A percentile compares a stretch with the other conserved stretches of the same genome.
phyloP scores from a whole-genome alignment of 164 flowering plant genomes.

The Vitis labrusca region DNA sequence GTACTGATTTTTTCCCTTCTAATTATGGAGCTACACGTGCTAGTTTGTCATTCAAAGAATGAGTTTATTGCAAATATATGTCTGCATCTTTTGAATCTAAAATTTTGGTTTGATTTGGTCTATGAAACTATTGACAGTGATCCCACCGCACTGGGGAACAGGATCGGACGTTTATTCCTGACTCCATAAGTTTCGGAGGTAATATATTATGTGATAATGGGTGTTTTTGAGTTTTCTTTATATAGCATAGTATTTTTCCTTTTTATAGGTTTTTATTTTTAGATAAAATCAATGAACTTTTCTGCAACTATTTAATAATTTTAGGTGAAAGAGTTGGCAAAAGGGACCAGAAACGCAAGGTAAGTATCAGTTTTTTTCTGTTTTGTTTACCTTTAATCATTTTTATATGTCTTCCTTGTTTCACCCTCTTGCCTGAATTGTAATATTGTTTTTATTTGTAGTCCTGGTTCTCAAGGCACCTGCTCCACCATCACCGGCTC shows the following conservation, averaged over 20 bases:
- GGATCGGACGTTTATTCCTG: conserved; percentile 73
- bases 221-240: neutral
- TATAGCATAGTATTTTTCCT: neutral
- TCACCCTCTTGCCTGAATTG: neutral
- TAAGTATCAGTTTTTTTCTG: conserved; percentile 11
- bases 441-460: neutral
- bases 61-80: neutral
- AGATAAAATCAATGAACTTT: neutral
- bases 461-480: conserved; percentile 48
- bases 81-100: neutral
- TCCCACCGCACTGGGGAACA: conserved; percentile 50
- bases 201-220: conserved; percentile 1
- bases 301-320: neutral
- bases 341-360: conserved; percentile 89
- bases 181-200: conserved; percentile 74
- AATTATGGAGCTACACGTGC: neutral
- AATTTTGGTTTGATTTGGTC: neutral
- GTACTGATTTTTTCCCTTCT: neutral
- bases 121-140: conserved; percentile 35
- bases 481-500: conserved; percentile 80
- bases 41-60: neutral
- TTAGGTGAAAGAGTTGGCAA: conserved; percentile 78
- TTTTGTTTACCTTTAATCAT: neutral
- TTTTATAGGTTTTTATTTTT: neutral
- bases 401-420: neutral